Conservation (phyloP, 148 eudicot genomes). For the Amaranthus palmeri region DNA sequence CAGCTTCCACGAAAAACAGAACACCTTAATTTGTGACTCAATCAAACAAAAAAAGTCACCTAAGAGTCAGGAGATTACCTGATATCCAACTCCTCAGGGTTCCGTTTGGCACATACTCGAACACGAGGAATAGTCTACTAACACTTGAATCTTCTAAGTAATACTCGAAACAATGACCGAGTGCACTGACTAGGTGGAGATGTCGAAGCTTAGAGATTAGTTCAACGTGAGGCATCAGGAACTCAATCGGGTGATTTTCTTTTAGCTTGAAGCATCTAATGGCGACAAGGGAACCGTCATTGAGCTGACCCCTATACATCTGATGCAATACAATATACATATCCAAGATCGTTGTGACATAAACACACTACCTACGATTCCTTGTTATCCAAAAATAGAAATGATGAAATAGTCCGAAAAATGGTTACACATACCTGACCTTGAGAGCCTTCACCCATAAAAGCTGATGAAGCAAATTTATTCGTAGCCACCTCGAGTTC, state of each 20-base stretch:
- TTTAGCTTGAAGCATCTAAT: conserved; percentile 74
- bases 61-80: conserved; percentile 35
- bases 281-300: conserved; percentile 61
- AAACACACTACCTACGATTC: no score
- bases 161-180: conserved; percentile 91
- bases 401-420: not conserved
- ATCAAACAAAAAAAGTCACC: not conserved
- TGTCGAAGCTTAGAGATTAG: conserved; percentile 76
- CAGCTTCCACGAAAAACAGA: conserved; percentile 29
- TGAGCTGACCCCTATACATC: conserved; percentile 82
- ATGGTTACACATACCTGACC: conserved; percentile 56
- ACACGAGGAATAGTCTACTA: conserved; percentile 81
- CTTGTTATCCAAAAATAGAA: not conserved
- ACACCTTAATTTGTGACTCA: not conserved
- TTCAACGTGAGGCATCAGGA: conserved; percentile 65
- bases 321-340: conserved; percentile 18
- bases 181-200: conserved; percentile 76
- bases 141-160: conserved; percentile 91
- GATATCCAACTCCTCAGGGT: conserved; percentile 79
- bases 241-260: conserved; percentile 45
- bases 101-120: conserved; percentile 82
- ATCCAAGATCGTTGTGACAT: not conserved
- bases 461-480: conserved; percentile 59
- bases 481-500: conserved; percentile 90
- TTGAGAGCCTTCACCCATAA: conserved; percentile 79